Evolutionary conservation across 306 rosid genomes (phyloP).

Genomic region (Lupinus albus): DNA sequence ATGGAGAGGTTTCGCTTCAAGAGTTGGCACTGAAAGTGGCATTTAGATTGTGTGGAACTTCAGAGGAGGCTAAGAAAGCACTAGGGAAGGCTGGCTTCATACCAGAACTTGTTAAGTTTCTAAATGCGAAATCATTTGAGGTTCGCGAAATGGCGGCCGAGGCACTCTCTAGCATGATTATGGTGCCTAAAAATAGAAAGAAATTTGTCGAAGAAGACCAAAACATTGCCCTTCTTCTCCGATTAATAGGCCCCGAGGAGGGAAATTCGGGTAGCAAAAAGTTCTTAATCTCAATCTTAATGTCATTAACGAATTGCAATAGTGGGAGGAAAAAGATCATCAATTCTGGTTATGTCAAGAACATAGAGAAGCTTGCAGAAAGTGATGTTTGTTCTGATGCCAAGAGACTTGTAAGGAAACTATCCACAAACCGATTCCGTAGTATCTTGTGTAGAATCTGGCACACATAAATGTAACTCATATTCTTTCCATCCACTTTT

Average conservation of each 20-base stretch:
- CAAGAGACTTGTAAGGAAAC: slow-evolving; percentile 78
- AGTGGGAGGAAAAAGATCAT: slow-evolving; percentile 82
- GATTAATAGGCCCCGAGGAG: slow-evolving; percentile 63
- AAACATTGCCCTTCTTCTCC: slow-evolving; percentile 60
- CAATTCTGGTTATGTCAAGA: slow-evolving; percentile 68
- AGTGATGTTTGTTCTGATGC: slow-evolving; percentile 78
- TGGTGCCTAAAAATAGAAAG: slow-evolving; percentile 73
- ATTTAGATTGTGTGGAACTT: slow-evolving; percentile 55
- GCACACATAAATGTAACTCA: slow-evolving; percentile 64
- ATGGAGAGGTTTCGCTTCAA: slow-evolving; percentile 72
- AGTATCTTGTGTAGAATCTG: slow-evolving; percentile 77
- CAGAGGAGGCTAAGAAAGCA: slow-evolving; percentile 77
- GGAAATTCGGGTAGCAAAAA: slow-evolving; percentile 61
- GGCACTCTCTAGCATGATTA: slow-evolving; percentile 68
- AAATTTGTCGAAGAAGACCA: slow-evolving; percentile 74
- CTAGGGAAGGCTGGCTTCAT: slow-evolving; percentile 75
- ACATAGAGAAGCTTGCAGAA: slow-evolving; percentile 84
- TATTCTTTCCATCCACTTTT: slow-evolving; percentile 31
- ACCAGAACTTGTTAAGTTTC: slow-evolving; percentile 77
- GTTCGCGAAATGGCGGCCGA: slow-evolving; percentile 86
- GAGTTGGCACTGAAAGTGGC: slow-evolving; percentile 76
- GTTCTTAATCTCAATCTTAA: slow-evolving; percentile 65
- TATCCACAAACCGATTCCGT: slow-evolving; percentile 73
- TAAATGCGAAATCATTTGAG: slow-evolving; percentile 71
- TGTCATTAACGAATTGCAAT: slow-evolving; percentile 73